Conservation (phyloP, 805 yeast species). For the Saturnispora serradocipensis region DNA sequence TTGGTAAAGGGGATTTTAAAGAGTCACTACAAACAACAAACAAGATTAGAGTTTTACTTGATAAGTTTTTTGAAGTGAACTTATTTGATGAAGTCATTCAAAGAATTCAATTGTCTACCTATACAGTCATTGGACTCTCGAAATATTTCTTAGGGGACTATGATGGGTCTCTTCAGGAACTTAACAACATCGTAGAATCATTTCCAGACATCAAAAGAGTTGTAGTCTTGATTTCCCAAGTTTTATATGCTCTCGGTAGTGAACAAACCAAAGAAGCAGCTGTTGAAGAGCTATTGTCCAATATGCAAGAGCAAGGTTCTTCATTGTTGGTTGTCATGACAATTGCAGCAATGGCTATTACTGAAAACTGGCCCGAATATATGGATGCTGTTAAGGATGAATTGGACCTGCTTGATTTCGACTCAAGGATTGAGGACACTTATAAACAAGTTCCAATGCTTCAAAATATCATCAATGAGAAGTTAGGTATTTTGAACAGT, state of each 20-base stretch:
- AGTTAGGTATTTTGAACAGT: slow-evolving; percentile 20
- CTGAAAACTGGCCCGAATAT: slow-evolving; percentile 50
- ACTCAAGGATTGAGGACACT: slow-evolving; percentile 38
- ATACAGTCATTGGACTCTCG: slow-evolving; percentile 65
- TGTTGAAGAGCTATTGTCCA: slow-evolving; percentile 65
- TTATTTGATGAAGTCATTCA: slow-evolving; percentile 26
- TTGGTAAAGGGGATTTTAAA: slow-evolving; percentile 51
- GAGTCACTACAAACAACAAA: slow-evolving; percentile 55
- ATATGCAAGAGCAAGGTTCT: slow-evolving; percentile 55
- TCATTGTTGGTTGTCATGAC: slow-evolving; percentile 60
- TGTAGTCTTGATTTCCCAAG: slow-evolving; percentile 68
- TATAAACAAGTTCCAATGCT: slow-evolving; percentile 50
- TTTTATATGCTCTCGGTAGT: slow-evolving; percentile 65
- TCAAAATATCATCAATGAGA: slow-evolving; percentile 40
- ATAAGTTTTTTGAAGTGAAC: slow-evolving; percentile 28
- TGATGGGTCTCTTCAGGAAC: slow-evolving; percentile 57
- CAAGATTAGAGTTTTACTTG: slow-evolving; percentile 40
- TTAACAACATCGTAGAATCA: slow-evolving; percentile 49
- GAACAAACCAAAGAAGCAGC: slow-evolving; percentile 80
- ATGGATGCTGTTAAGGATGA: slow-evolving; percentile 59
- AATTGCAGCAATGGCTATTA: slow-evolving; percentile 69
- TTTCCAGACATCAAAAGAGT: slow-evolving; percentile 55
- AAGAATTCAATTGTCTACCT: slow-evolving; percentile 42
- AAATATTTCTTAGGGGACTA: slow-evolving; percentile 55
- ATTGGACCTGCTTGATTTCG: slow-evolving; percentile 40